These are phyloP conservation scores for Trichoderma pleuroti DNA, from an alignment of 2,329 filamentous ascomycete species.

Conservation along the genomic window DNA sequence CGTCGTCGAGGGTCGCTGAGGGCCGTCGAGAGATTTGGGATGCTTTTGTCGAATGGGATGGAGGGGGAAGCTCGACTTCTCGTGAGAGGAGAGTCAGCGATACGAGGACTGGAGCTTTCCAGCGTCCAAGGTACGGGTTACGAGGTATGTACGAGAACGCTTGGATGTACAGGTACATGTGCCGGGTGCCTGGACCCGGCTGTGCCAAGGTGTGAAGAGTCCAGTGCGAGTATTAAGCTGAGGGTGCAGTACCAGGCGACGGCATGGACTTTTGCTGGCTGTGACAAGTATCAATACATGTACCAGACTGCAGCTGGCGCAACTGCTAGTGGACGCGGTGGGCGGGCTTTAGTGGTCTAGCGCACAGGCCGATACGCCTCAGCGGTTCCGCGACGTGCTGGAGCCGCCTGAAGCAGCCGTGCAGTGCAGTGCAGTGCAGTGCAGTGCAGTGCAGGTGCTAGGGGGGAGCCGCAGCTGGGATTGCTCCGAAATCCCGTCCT, in stretches of 20 bases:
- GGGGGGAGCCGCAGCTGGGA: neutral
- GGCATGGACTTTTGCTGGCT: neutral
- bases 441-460: no score
- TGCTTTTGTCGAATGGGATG: slow-evolving; percentile 1
- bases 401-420: neutral
- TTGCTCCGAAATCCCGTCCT: neutral
- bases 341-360: slow-evolving; percentile 16
- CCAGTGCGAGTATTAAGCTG: no score
- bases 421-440: neutral
- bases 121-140: neutral
- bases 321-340: neutral
- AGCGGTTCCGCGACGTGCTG: slow-evolving; percentile 4
- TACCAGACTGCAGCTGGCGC: neutral
- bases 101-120: neutral
- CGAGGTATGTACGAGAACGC: neutral
- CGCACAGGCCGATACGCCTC: slow-evolving; percentile 6
- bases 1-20: slow-evolving; percentile 4
- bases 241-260: neutral
- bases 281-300: neutral
- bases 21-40: neutral
- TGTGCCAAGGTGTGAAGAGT: neutral
- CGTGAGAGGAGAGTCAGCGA: slow-evolving; percentile 11
- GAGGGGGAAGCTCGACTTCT: neutral
- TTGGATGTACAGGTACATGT: slow-evolving; percentile 5
- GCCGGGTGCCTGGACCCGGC: slow-evolving; percentile 2